These are phyloP conservation scores for Aquilaria sinensis DNA, from an alignment of 345 rosid genomes.

Conservation along the genomic window DNA sequence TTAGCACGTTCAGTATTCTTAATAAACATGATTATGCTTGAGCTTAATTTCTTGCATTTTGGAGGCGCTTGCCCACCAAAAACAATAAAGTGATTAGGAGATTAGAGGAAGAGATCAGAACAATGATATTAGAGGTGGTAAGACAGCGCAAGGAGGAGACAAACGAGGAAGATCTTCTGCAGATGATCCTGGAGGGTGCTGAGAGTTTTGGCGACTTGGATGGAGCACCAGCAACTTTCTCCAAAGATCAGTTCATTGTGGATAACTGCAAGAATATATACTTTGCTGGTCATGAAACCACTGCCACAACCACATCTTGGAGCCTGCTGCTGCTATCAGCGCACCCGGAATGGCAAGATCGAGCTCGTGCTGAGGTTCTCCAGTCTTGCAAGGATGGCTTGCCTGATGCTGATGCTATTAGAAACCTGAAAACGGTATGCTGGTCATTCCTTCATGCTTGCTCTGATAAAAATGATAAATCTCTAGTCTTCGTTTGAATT, in stretches of 20 bases:
- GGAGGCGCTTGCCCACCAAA: slow-evolving; percentile 28
- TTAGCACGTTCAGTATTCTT: no score
- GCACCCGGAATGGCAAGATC: slow-evolving; percentile 43
- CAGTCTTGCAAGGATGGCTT: slow-evolving; percentile 6
- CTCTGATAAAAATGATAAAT: background rate
- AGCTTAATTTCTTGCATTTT: background rate
- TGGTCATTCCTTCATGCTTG: no score
- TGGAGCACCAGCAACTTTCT: slow-evolving; percentile 10
- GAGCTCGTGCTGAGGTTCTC: slow-evolving; percentile 32
- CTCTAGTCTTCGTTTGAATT: background rate
- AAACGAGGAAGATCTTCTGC: slow-evolving; percentile 32
- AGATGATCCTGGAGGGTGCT: slow-evolving; percentile 28
- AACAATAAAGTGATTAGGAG: slow-evolving; percentile 34
- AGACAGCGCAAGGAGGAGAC: slow-evolving; percentile 13
- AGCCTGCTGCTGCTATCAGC: slow-evolving; percentile 27
- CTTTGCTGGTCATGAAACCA: slow-evolving; percentile 46
- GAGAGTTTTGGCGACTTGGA: slow-evolving; percentile 4
- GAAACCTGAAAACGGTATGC: slow-evolving; percentile 25
- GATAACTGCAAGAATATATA: slow-evolving; percentile 50
- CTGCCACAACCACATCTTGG: slow-evolving; percentile 34
- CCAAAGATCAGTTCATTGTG: slow-evolving; percentile 25
- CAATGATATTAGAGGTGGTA: slow-evolving; percentile 22
- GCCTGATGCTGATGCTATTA: slow-evolving; percentile 20
- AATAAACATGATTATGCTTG: no score
- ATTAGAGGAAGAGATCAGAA: slow-evolving; percentile 27